These are phyloP conservation scores for Raphanus raphanistrum DNA, from an alignment of 345 rosid species.

Conservation along the genomic window DNA sequence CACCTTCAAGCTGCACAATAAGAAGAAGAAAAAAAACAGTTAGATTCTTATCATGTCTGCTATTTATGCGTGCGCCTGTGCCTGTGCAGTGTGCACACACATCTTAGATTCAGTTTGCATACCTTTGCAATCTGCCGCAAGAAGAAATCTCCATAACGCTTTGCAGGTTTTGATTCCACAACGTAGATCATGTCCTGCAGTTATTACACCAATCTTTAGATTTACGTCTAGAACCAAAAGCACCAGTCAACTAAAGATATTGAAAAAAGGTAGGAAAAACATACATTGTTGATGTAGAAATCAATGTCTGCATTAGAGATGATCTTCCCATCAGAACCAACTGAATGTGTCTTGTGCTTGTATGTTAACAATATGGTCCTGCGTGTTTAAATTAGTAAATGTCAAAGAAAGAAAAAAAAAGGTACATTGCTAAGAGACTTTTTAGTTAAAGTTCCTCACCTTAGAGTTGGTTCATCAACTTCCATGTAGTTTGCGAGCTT, in stretches of 20 bases:
- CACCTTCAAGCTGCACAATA: slow-evolving; percentile 73
- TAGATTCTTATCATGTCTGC: neutral
- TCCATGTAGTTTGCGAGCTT: slow-evolving; percentile 95
- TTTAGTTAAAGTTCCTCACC: slow-evolving; percentile 43
- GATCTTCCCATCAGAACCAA: slow-evolving; percentile 75
- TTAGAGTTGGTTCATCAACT: slow-evolving; percentile 84
- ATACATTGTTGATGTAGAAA: slow-evolving; percentile 84
- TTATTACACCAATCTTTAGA: neutral
- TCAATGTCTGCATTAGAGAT: slow-evolving; percentile 89
- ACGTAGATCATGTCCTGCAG: slow-evolving; percentile 87
- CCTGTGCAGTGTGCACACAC: neutral
- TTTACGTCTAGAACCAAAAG: neutral
- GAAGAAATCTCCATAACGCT: slow-evolving; percentile 83
- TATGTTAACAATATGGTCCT: slow-evolving; percentile 92
- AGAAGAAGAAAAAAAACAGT: neutral
- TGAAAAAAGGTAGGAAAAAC: slow-evolving; percentile 8
- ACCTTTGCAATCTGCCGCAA: slow-evolving; percentile 96
- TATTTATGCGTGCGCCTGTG: neutral
- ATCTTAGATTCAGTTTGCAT: neutral
- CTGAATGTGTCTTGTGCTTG: slow-evolving; percentile 97
- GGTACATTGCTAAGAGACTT: neutral
- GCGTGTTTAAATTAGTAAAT: slow-evolving; percentile 16
- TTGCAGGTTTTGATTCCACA: slow-evolving; percentile 70
- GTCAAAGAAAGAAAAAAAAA: neutral
- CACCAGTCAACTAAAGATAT: neutral